Evolutionary conservation across 108 stramenopile species (phyloP).

Genomic region (Pseudonitzschia delicatissima): DNA sequence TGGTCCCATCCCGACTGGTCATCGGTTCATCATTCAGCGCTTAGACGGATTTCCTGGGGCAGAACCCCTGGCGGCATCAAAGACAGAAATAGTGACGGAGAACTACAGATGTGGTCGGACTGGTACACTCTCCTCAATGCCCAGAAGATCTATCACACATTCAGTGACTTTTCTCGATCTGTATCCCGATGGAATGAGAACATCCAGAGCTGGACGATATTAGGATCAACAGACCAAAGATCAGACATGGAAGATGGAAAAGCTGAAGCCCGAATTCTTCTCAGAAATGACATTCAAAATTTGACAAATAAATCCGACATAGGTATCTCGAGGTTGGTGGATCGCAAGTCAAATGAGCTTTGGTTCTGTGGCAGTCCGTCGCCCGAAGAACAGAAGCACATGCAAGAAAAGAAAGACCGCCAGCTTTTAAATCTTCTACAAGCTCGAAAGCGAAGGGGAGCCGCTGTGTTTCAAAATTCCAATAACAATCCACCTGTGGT

Average conservation of each 20-base stretch:
- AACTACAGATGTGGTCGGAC: constrained; percentile 42
- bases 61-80: not conserved
- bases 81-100: constrained; percentile 4
- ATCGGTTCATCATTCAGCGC: constrained; percentile 33
- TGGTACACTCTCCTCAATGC: constrained; percentile 46
- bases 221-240: not conserved
- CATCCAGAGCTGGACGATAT: not conserved
- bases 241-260: not conserved
- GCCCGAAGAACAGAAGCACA: not conserved
- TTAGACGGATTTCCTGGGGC: constrained; percentile 5
- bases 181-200: constrained; percentile 43
- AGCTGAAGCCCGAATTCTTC: not conserved
- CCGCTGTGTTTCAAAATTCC: too few relatives aligned
- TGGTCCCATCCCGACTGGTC: constrained; percentile 43
- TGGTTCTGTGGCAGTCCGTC: not conserved
- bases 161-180: constrained; percentile 45
- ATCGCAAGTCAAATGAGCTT: not conserved
- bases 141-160: constrained; percentile 41
- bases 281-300: not conserved
- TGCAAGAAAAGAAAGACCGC: not conserved
- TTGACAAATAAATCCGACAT: not conserved
- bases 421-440: not conserved
- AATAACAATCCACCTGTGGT: too few relatives aligned
- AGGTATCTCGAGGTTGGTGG: not conserved
- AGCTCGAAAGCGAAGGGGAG: not conserved